phyloP scores from a whole-genome alignment of 192 early-diverging fungal genomes.

The Umbelopsis vinacea region DNA sequence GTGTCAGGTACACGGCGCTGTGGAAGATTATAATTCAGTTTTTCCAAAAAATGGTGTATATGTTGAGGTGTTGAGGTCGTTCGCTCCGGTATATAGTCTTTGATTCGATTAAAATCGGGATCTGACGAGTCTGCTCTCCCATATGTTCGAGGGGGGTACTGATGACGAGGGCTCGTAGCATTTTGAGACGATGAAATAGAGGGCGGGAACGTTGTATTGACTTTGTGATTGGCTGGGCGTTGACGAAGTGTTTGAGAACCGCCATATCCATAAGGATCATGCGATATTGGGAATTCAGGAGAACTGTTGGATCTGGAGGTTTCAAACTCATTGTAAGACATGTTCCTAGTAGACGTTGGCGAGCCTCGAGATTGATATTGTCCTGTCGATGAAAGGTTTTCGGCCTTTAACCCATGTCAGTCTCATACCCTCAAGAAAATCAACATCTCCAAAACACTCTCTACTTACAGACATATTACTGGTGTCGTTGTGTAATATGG shows the following conservation, averaged over 20 bases:
- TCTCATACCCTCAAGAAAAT: not conserved
- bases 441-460: too few species aligned
- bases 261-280: not conserved
- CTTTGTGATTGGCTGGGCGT: not conserved
- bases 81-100: constrained; percentile 28
- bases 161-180: not conserved
- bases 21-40: constrained; percentile 1
- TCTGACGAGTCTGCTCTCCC: constrained; percentile 1
- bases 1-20: constrained; percentile 19
- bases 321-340: not conserved
- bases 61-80: constrained; percentile 23
- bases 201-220: constrained; percentile 3
- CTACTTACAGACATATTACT: constrained; percentile 13
- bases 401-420: not conserved
- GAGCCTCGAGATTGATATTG: constrained; percentile 3
- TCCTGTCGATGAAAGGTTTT: not conserved
- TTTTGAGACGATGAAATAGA: not conserved
- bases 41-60: constrained; percentile 23
- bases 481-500: constrained; percentile 7
- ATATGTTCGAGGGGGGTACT: not conserved
- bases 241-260: not conserved
- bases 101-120: constrained; percentile 12
- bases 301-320: not conserved
- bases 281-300: constrained; percentile 9
- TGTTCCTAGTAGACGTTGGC: not conserved